phyloP scores from a whole-genome alignment of 192 early-diverging fungal genomes.

The Lobosporangium transversale region DNA sequence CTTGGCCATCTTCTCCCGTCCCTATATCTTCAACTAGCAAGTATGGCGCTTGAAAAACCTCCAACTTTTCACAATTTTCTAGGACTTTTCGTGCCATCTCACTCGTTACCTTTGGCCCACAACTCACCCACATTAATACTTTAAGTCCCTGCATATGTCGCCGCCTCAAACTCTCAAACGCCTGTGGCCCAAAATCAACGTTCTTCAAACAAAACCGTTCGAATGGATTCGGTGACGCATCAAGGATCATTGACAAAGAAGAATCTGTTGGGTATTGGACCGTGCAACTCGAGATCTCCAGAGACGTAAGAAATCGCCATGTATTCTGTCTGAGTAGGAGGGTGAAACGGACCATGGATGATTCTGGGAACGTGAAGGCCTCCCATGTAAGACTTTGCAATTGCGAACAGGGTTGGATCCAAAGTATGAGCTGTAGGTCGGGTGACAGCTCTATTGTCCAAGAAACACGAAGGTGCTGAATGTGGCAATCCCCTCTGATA shows the following conservation, averaged over 20 bases:
- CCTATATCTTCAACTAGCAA: conserved; percentile 6
- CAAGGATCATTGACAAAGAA: not conserved
- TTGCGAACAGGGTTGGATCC: conserved; percentile 17
- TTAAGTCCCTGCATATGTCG: conserved; percentile 16
- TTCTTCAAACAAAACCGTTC: conserved; percentile 11
- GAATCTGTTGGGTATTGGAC: conserved; percentile 3
- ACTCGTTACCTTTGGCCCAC: conserved; percentile 16
- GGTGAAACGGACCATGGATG: not conserved
- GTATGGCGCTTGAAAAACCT: conserved; percentile 14
- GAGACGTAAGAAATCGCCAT: conserved; percentile 12
- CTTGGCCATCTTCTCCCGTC: not conserved
- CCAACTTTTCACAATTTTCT: conserved; percentile 2
- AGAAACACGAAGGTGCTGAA: conserved; percentile 12
- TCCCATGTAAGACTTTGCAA: conserved; percentile 16
- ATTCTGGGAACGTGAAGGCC: conserved; percentile 17
- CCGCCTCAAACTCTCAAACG: conserved; percentile 13
- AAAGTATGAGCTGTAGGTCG: conserved; percentile 11
- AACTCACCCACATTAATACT: conserved; percentile 4
- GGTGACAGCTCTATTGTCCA: conserved; percentile 12
- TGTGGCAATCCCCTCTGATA: not conserved
- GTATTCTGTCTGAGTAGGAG: not conserved
- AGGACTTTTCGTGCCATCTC: conserved; percentile 16
- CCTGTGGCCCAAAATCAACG: conserved; percentile 16
- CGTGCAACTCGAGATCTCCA: conserved; percentile 16
- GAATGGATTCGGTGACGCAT: conserved; percentile 7